Evolutionary conservation across 2,329 filamentous ascomycete genomes (phyloP).

Genomic region (Davidsoniella virescens): DNA sequence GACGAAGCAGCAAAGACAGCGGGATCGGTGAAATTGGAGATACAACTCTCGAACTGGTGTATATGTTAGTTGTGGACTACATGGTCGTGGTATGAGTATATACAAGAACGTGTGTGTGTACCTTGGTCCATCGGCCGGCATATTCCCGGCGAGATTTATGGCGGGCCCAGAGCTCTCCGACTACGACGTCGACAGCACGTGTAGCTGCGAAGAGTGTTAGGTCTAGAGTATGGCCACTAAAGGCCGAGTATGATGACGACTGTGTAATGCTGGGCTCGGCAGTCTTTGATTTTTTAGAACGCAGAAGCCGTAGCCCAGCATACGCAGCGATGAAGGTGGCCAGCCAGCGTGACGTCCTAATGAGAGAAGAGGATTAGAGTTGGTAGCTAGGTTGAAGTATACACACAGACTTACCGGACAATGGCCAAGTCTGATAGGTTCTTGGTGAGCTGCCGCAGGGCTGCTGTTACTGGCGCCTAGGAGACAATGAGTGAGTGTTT

Average conservation of each 20-base stretch:
- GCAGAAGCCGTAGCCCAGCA: constrained; percentile 39
- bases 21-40: constrained; percentile 38
- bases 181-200: constrained; percentile 54
- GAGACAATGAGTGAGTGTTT: neutral
- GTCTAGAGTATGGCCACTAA: constrained; percentile 48
- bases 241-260: constrained; percentile 14
- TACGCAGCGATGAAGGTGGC: constrained; percentile 42
- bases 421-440: constrained; percentile 3
- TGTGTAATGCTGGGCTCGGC: constrained; percentile 21
- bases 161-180: constrained; percentile 48
- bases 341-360: constrained; percentile 28
- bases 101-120: constrained; percentile 19
- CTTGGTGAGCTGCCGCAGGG: constrained; percentile 9
- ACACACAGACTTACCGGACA: constrained; percentile 4
- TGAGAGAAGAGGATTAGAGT: too few relatives aligned
- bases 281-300: constrained; percentile 30
- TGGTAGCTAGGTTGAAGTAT: too few relatives aligned
- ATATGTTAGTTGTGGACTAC: constrained; percentile 3
- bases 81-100: neutral
- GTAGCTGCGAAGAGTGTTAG: constrained; percentile 64
- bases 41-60: constrained; percentile 18
- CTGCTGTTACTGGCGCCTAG: constrained; percentile 7
- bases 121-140: constrained; percentile 30
- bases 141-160: constrained; percentile 29
- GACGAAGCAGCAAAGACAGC: constrained; percentile 55